Percentiles rank a stretch among this genome's conserved stretches.
Conservation (phyloP, 2,329 filamentous ascomycete genomes). For the Drechslerella stenobrocha region DNA sequence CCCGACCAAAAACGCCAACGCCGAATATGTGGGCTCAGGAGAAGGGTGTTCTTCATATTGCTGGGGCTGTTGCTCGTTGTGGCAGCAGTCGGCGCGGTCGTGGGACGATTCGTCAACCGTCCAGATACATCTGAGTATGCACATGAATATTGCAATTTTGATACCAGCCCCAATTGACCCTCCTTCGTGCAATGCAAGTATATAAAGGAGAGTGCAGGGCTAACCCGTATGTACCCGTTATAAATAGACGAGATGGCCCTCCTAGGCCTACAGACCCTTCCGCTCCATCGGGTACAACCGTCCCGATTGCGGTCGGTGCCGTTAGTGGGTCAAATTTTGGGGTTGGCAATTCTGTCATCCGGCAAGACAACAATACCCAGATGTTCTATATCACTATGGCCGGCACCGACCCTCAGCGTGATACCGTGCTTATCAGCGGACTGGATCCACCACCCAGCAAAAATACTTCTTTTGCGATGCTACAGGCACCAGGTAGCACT, state of each 20-base stretch:
- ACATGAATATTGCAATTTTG: conserved; percentile 14
- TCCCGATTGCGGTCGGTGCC: conserved; percentile 22
- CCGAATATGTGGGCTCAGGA: conserved; percentile 28
- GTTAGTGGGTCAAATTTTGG: conserved; percentile 7
- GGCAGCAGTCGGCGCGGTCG: conserved; percentile 18
- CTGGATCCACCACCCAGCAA: conserved; percentile 26
- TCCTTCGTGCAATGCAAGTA: background rate
- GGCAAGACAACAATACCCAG: conserved; percentile 28
- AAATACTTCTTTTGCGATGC: conserved; percentile 19
- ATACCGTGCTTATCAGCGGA: conserved; percentile 21
- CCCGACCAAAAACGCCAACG: background rate
- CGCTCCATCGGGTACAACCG: conserved; percentile 1
- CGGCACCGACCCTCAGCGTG: conserved; percentile 1
- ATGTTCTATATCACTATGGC: conserved; percentile 15
- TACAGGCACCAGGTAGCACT: conserved; percentile 22
- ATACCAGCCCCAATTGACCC: no score
- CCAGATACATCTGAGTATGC: no score
- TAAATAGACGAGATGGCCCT: background rate
- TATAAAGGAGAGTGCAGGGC: background rate
- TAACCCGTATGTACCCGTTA: background rate
- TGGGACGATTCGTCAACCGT: no score
- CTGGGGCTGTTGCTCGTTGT: conserved; percentile 10
- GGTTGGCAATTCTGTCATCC: conserved; percentile 4
- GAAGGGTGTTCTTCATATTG: conserved; percentile 22
- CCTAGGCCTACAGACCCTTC: background rate